phyloP scores from a whole-genome alignment of 768 basidiomycete genomes.

The Mycena kentingensis region DNA sequence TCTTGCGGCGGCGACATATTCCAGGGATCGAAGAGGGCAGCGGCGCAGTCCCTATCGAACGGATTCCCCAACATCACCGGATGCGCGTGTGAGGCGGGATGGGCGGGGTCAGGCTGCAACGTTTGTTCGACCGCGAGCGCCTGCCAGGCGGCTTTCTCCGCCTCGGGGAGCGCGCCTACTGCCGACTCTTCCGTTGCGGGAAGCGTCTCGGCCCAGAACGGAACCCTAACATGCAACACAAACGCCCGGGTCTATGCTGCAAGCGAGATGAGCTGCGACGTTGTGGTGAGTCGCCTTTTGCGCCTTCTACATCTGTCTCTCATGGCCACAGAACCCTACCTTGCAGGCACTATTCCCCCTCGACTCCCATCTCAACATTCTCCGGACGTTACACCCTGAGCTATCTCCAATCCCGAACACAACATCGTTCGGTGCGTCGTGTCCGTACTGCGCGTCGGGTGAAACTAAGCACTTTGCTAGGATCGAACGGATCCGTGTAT shows the following conservation, averaged over 20 bases:
- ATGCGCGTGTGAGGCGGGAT: conserved; percentile 74
- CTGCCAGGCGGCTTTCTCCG: conserved; percentile 64
- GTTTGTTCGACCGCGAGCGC: conserved; percentile 71
- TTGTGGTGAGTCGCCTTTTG: conserved; percentile 59
- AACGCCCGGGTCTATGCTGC: conserved; percentile 72
- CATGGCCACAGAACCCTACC: conserved; percentile 69
- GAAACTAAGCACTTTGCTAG: no score
- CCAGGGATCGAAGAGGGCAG: conserved; percentile 61
- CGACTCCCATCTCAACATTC: conserved; percentile 73
- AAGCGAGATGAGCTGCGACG: conserved; percentile 82
- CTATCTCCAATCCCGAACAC: conserved; percentile 69
- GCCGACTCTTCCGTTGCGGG: conserved; percentile 31
- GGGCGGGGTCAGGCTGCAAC: conserved; percentile 79
- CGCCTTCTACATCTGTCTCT: background rate
- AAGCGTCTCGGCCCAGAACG: conserved; percentile 45
- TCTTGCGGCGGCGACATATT: conserved; percentile 84
- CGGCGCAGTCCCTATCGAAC: conserved; percentile 44
- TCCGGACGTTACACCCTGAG: conserved; percentile 69
- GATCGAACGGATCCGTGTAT: conserved; percentile 51
- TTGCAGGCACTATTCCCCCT: conserved; percentile 75
- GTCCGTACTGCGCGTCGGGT: no score
- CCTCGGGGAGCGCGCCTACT: conserved; percentile 39
- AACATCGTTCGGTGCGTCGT: conserved; percentile 62
- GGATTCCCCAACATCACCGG: conserved; percentile 66
- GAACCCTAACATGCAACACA: conserved; percentile 74